Evolutionary conservation across 306 rosid species (phyloP).

Genomic region (Bauhinia variegata): DNA sequence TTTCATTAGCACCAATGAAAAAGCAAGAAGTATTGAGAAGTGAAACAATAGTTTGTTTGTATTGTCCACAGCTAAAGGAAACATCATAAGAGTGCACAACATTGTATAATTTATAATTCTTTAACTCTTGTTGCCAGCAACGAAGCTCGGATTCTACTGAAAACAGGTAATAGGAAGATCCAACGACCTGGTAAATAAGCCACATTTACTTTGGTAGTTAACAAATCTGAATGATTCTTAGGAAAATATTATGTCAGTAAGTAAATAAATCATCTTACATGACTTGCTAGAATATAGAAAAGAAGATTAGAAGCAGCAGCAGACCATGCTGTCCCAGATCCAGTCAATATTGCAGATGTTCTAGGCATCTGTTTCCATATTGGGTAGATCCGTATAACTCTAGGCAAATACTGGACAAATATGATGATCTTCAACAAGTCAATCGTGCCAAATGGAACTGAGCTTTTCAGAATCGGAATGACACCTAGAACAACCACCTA

Average conservation of each 20-base stretch:
- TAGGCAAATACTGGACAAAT: conserved; percentile 54
- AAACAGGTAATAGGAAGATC: conserved; percentile 59
- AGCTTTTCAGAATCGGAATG: background rate
- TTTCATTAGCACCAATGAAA: conserved; percentile 26
- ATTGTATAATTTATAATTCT: no score
- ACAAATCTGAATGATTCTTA: background rate
- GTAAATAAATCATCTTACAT: conserved; percentile 42
- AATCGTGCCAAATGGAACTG: conserved; percentile 31
- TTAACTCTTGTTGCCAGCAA: conserved; percentile 39
- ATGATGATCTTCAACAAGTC: conserved; percentile 38
- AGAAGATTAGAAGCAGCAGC: conserved; percentile 62
- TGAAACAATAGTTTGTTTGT: accelerated
- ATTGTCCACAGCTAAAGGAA: conserved; percentile 20
- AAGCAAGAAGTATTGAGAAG: conserved; percentile 27
- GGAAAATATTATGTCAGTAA: background rate
- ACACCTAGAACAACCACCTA: conserved; percentile 38
- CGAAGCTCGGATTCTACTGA: conserved; percentile 41
- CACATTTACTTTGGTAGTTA: background rate
- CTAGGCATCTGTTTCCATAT: conserved; percentile 48
- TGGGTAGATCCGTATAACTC: conserved; percentile 51
- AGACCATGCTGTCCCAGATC: conserved; percentile 50
- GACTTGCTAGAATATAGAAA: conserved; percentile 61
- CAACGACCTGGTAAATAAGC: conserved; percentile 42
- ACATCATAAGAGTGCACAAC: accelerated
- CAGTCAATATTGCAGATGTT: conserved; percentile 58